phyloP scores from a whole-genome alignment of 2,329 filamentous ascomycete species.

The Dactylellina parvicollis region DNA sequence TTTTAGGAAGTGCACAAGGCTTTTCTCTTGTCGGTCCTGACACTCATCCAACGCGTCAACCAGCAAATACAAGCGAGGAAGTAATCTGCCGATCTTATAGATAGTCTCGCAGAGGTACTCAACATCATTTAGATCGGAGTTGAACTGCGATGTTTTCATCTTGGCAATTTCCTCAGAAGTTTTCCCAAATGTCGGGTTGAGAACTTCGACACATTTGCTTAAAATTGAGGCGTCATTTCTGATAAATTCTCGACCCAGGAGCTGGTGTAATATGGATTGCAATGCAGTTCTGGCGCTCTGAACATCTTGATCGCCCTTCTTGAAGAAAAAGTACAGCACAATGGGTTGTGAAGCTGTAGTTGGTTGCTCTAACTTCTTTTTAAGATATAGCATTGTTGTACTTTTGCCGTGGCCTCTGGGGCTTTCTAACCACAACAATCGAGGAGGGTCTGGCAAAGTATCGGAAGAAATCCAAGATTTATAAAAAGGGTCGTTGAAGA shows the following conservation, averaged over 20 bases:
- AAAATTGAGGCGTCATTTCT: not conserved
- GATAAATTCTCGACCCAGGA: not conserved
- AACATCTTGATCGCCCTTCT: constrained; percentile 18
- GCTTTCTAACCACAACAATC: constrained; percentile 5
- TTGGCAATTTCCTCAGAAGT: not conserved
- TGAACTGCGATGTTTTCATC: not conserved
- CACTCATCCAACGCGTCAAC: constrained; percentile 20
- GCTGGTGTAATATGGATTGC: constrained; percentile 2
- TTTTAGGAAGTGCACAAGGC: not conserved
- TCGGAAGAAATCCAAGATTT: not conserved
- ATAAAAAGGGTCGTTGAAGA: constrained; percentile 13
- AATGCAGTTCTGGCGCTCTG: constrained; percentile 11
- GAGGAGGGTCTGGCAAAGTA: not conserved
- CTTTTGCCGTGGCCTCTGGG: constrained; percentile 20
- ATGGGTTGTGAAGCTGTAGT: not conserved
- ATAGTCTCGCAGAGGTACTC: constrained; percentile 1
- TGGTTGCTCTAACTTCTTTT: not conserved
- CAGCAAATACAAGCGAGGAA: not conserved
- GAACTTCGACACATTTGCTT: not conserved
- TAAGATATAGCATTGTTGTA: constrained; percentile 1
- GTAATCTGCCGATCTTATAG: not conserved
- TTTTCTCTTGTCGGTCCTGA: constrained; percentile 10
- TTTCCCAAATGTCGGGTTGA: constrained; percentile 1
- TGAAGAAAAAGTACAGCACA: constrained; percentile 17
- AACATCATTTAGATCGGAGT: not conserved